phyloP scores from a whole-genome alignment of 2,329 filamentous ascomycete genomes.

The Trichoderma oligosporum region DNA sequence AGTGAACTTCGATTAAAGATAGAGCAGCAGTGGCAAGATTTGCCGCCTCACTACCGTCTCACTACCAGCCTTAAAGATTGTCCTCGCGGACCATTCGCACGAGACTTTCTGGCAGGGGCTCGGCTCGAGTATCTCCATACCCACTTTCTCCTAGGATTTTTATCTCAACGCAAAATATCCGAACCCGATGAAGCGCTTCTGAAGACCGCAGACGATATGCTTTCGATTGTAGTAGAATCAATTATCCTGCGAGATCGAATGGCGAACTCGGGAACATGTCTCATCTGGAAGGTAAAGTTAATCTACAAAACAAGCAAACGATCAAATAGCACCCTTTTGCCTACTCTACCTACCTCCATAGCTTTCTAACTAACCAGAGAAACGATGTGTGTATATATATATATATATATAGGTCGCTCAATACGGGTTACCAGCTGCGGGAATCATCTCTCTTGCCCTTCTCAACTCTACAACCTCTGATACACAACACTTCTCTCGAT shows the following conservation, averaged over 20 bases:
- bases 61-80: constrained; percentile 13
- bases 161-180: constrained; percentile 10
- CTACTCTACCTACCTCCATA: no score
- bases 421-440: constrained; percentile 9
- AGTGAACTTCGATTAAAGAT: constrained; percentile 7
- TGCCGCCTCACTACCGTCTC: constrained; percentile 12
- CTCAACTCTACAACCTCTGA: constrained; percentile 5
- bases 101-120: constrained; percentile 6
- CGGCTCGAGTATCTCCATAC: constrained; percentile 13
- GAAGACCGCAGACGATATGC: constrained; percentile 6
- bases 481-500: constrained; percentile 4
- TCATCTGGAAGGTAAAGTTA: constrained; percentile 15
- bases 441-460: constrained; percentile 3
- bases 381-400: background rate
- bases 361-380: background rate
- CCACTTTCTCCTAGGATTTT: constrained; percentile 2
- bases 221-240: constrained; percentile 1
- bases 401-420: background rate
- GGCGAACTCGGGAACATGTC: constrained; percentile 15
- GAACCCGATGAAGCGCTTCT: constrained; percentile 10
- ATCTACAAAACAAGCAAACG: no score
- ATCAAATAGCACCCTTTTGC: no score
- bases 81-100: constrained; percentile 5
- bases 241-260: constrained; percentile 14
- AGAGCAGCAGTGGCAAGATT: constrained; percentile 11